A percentile compares a stretch with the other conserved stretches of the same genome.
phyloP scores from a whole-genome alignment of 306 rosid species.

The Rosa rugosa region DNA sequence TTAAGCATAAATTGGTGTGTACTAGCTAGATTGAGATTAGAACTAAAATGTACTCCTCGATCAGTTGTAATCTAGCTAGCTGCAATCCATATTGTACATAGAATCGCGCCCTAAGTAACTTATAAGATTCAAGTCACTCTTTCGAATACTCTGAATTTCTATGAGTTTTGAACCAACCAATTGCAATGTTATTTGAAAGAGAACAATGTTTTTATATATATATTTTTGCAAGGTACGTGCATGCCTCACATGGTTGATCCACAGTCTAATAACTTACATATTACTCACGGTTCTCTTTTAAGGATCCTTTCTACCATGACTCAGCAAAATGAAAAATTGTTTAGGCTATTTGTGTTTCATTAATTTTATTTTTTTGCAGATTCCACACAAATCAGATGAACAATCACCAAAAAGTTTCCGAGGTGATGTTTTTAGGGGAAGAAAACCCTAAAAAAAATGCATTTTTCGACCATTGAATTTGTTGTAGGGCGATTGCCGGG shows the following conservation, averaged over 20 bases:
- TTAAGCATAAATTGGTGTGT: neutral
- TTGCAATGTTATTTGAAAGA: neutral
- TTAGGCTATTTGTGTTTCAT: neutral
- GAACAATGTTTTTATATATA: neutral
- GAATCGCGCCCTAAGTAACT: neutral
- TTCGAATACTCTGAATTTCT: neutral
- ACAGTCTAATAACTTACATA: neutral
- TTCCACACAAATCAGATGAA: neutral
- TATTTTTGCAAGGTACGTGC: neutral
- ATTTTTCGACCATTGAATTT: neutral
- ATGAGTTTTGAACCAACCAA: neutral
- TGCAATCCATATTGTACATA: neutral
- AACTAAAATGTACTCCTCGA: neutral
- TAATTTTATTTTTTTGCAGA: neutral
- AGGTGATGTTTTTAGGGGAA: neutral
- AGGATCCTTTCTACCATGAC: neutral
- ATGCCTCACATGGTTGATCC: neutral
- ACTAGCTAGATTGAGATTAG: neutral
- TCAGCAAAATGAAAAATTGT: neutral
- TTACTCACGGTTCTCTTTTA: no score
- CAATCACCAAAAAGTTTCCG: neutral
- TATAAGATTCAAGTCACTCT: neutral
- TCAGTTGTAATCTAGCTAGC: neutral
- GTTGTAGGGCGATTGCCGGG: neutral
- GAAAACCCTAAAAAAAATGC: neutral